Evolutionary conservation across 805 yeast species (phyloP), one percentile per base, ranked within the genome.

Genomic region (Lipomyces oligophaga): DNA sequence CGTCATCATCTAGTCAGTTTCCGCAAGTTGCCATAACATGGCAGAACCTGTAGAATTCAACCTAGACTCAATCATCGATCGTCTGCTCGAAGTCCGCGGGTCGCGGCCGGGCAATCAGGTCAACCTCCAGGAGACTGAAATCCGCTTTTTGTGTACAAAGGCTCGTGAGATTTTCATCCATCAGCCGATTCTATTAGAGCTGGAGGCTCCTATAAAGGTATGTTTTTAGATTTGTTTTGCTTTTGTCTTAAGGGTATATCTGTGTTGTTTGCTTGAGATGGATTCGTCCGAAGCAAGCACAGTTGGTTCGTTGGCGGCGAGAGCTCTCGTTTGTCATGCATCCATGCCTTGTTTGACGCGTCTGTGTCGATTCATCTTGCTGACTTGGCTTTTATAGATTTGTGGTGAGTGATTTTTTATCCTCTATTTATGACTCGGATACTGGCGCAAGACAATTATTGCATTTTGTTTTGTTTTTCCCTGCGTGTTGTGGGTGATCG

Each of bases 71-170:
- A 89, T 90, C 63, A 93, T 90, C 67, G 97, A 90, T 73, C 81
- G 97, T 76, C 78, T 90, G 63, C 76, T 90, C 60, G 97, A 93
- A 70, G 98, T 93, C 43, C 82, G 98, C 70, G 98, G 97, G 55
- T 87, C 96, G 52, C 82, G 97, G 68, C 98, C 98, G 16, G 98
- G 98, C 32, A 89, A 87, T 67, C 96, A 87, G 66, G 98, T 90
- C 38, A 88, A 88, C 58, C 75, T 90, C 52, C 86, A 83, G 61
- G 98, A 90, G 71, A 85, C 79, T 67, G 97, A 93, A 72, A 93
- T 90, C 67, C 82, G 95, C 64, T 90, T 79, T 70, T 80, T 90
- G 54, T 90, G 98, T 74, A 88, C 97, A 55, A 90, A 89, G 69
- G 97, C 98, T 26, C 82, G 98, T 70, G 97, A 94, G 67, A 93